Conservation (phyloP, 495 filamentous ascomycete species). For the Lepraria neglecta region DNA sequence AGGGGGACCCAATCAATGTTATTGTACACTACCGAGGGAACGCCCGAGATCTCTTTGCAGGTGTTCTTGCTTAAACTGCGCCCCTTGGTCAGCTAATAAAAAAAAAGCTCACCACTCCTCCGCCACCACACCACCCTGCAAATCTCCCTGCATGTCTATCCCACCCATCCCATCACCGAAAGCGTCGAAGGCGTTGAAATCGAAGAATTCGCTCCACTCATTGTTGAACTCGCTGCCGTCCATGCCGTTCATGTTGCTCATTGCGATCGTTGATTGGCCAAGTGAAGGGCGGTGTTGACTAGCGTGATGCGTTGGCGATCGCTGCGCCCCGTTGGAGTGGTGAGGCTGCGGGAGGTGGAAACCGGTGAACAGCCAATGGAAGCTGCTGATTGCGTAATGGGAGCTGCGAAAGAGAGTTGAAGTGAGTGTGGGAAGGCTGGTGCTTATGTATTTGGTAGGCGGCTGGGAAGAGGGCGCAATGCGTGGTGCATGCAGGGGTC, state of each 20-base stretch:
- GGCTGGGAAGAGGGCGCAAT: not conserved
- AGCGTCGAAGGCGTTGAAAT: not conserved
- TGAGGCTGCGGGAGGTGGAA: not conserved
- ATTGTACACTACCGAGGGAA: not conserved
- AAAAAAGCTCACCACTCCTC: not conserved
- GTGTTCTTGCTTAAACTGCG: not conserved
- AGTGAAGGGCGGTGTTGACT: not conserved
- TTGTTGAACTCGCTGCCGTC: not conserved
- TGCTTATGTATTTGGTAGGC: not conserved
- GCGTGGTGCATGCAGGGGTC: not conserved
- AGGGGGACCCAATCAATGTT: not conserved
- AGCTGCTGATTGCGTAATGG: not conserved
- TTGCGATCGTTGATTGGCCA: not conserved
- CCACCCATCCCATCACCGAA: not conserved
- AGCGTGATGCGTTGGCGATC: not conserved
- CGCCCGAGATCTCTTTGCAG: not conserved
- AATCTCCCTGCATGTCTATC: not conserved
- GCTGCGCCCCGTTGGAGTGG: constrained; percentile 3
- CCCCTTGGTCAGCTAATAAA: not conserved
- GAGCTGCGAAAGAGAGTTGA: not conserved
- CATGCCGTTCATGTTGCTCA: not conserved
- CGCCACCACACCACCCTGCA: not conserved
- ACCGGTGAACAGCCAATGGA: not conserved
- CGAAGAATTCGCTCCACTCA: constrained; percentile 1
- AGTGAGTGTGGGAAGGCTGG: not conserved